phyloP scores from a whole-genome alignment of 1,139 yeast species.

The Debaryomycetaceae sp. region DNA sequence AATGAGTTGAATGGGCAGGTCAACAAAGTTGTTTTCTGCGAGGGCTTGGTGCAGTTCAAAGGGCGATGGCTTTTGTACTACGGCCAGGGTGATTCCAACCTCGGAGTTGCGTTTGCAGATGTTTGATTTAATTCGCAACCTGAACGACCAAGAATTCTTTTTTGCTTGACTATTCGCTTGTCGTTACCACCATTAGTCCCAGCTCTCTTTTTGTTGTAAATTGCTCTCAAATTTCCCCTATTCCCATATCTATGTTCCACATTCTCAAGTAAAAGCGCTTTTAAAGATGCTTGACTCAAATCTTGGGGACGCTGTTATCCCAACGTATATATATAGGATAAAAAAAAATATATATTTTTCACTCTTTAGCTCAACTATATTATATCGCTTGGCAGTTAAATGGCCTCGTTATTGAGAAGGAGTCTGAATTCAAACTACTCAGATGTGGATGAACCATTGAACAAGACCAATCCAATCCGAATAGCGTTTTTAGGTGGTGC shows the following conservation, averaged over 20 bases:
- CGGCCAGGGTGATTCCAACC: slow-evolving; percentile 45
- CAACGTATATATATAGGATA: background rate
- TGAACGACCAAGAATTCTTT: too few relatives aligned
- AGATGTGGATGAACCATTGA: slow-evolving; percentile 1
- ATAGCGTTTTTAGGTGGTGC: slow-evolving; percentile 59
- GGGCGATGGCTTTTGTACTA: slow-evolving; percentile 43
- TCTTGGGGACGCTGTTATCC: too few relatives aligned
- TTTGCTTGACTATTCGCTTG: too few relatives aligned
- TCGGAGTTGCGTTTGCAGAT: slow-evolving; percentile 41
- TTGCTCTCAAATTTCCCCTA: too few relatives aligned
- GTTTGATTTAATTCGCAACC: slow-evolving; percentile 5
- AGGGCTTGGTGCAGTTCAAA: slow-evolving; percentile 43
- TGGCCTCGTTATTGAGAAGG: background rate
- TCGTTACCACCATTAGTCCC: too few relatives aligned
- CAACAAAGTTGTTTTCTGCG: slow-evolving; percentile 43
- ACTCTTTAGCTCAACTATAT: background rate
- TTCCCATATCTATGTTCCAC: too few relatives aligned
- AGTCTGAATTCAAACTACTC: background rate
- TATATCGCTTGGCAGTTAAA: background rate
- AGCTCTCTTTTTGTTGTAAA: too few relatives aligned
- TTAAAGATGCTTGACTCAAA: too few relatives aligned
- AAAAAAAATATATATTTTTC: background rate
- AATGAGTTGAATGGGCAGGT: slow-evolving; percentile 44
- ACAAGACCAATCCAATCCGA: slow-evolving; percentile 15
- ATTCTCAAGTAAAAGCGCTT: too few relatives aligned